Percentiles rank a stretch among this genome's conserved stretches.
phyloP scores from a whole-genome alignment of 768 basidiomycete species.

The Boletus edulis region DNA sequence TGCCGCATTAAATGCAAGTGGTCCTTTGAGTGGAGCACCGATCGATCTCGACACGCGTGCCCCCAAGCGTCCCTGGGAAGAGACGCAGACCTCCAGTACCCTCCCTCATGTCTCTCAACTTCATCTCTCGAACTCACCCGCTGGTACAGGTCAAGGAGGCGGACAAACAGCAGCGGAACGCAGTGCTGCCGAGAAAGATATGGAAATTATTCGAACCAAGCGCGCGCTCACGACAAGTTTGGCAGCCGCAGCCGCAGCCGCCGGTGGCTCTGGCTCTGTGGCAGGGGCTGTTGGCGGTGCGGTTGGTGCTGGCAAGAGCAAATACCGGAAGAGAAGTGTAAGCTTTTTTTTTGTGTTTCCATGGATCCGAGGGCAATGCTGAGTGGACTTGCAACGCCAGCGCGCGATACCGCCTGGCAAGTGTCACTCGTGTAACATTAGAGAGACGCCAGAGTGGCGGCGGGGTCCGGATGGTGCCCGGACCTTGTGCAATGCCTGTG shows the following conservation, averaged over 20 bases:
- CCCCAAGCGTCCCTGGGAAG: slow-evolving; percentile 82
- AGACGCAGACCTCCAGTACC: slow-evolving; percentile 30
- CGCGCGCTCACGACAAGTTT: slow-evolving; percentile 67
- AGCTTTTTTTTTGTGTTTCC: slow-evolving; percentile 29
- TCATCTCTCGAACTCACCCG: slow-evolving; percentile 19
- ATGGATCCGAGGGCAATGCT: slow-evolving; percentile 6
- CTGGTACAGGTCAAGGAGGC: slow-evolving; percentile 6
- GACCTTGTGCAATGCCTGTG: slow-evolving; percentile 84
- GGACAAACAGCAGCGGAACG: slow-evolving; percentile 41
- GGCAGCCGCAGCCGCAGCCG: slow-evolving; percentile 43
- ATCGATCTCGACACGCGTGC: slow-evolving; percentile 42
- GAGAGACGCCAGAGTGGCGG: slow-evolving; percentile 88
- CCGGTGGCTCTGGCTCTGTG: slow-evolving; percentile 33
- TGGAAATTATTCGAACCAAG: slow-evolving; percentile 82
- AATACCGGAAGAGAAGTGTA: slow-evolving; percentile 84
- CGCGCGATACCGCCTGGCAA: slow-evolving; percentile 84
- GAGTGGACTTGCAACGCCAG: slow-evolving; percentile 41
- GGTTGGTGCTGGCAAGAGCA: slow-evolving; percentile 51
- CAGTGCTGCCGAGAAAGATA: slow-evolving; percentile 75
- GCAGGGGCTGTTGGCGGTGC: slow-evolving; percentile 26
- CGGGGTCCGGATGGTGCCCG: slow-evolving; percentile 82
- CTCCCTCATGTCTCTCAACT: slow-evolving; percentile 25
- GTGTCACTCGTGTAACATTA: slow-evolving; percentile 84
- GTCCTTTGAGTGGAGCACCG: slow-evolving; percentile 19
- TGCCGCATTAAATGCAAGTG: slow-evolving; percentile 30